phyloP scores from a whole-genome alignment of 2,329 filamentous ascomycete genomes.

The Ambrosiella beaveri region DNA sequence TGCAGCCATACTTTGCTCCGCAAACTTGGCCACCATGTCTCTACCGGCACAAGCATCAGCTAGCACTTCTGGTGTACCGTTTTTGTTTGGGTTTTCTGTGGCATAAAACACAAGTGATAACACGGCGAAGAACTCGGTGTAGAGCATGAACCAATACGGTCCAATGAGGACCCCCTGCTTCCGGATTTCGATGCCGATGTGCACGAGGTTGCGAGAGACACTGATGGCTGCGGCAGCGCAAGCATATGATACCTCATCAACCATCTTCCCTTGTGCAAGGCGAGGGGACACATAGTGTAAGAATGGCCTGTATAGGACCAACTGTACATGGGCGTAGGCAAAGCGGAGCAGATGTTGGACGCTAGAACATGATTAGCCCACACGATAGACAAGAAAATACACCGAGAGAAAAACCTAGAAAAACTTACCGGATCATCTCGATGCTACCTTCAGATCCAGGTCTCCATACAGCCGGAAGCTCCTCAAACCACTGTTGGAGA shows the following conservation, averaged over 20 bases:
- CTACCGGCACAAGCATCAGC: conserved; percentile 73
- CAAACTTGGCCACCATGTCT: conserved; percentile 62
- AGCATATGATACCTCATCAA: conserved; percentile 65
- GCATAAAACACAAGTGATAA: conserved; percentile 66
- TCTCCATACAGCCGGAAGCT: conserved; percentile 57
- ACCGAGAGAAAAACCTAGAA: conserved; percentile 20
- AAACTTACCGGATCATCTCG: conserved; percentile 55
- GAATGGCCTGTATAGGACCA: conserved; percentile 69
- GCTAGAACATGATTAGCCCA: conserved; percentile 18
- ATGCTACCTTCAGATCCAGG: conserved; percentile 61
- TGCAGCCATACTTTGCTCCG: conserved; percentile 72
- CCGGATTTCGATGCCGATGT: conserved; percentile 63
- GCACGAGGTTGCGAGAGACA: conserved; percentile 56
- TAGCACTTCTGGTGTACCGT: conserved; percentile 60
- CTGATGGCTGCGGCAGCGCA: conserved; percentile 47
- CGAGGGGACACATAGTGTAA: conserved; percentile 63
- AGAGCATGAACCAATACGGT: conserved; percentile 75
- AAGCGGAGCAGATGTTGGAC: conserved; percentile 63
- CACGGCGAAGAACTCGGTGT: conserved; percentile 68
- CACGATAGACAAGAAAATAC: background rate
- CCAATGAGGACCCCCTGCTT: conserved; percentile 59
- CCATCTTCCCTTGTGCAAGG: conserved; percentile 33
- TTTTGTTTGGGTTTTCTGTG: conserved; percentile 60
- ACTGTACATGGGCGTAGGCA: conserved; percentile 67
- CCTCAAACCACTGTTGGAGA: conserved; percentile 45